These are phyloP conservation scores for Phalaenopsis hybrid DNA, from an alignment of 116 monocot species.

Conservation along the genomic window DNA sequence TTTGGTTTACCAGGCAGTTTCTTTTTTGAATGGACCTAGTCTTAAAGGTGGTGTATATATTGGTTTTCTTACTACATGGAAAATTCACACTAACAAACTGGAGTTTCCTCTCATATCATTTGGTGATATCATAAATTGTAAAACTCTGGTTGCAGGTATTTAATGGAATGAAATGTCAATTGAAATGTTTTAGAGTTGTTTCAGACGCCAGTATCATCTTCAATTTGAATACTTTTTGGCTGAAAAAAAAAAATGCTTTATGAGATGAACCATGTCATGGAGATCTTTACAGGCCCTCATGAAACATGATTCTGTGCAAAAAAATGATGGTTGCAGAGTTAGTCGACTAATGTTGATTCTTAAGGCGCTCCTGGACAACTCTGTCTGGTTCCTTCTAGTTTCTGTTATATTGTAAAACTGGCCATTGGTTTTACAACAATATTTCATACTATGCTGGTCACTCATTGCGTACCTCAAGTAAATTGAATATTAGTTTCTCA, in stretches of 20 bases:
- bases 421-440: not conserved
- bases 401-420: too few species aligned
- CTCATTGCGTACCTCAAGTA: too few species aligned
- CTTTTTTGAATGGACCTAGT: too few species aligned
- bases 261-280: not conserved
- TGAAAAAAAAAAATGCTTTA: not conserved
- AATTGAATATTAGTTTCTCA: too few species aligned
- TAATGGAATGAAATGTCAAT: not conserved
- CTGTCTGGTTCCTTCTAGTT: not conserved
- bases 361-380: not conserved
- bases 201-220: not conserved
- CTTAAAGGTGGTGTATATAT: too few species aligned
- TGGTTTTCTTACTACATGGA: too few species aligned
- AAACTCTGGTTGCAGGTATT: not conserved
- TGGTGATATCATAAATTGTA: not conserved
- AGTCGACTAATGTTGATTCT: not conserved
- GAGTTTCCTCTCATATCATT: not conserved
- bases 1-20: too few species aligned
- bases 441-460: too few species aligned
- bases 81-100: too few species aligned
- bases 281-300: not conserved
- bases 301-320: not conserved
- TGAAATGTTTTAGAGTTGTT: not conserved
- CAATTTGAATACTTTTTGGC: not conserved
- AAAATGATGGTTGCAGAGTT: not conserved